phyloP scores from a whole-genome alignment of 129 eudicot genomes.

The Escallonia herrerae region DNA sequence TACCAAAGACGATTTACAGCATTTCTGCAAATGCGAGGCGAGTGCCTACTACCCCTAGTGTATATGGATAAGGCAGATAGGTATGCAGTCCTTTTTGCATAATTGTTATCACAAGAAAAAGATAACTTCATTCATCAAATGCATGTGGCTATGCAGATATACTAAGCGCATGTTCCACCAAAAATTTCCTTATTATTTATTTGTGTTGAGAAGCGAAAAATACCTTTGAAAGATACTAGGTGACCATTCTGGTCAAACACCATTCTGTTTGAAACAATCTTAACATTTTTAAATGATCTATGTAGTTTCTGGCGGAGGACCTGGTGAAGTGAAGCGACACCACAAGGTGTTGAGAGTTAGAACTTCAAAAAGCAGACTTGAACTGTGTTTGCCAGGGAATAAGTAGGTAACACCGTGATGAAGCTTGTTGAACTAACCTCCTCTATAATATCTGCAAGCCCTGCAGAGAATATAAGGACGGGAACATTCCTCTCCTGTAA shows the following conservation, averaged over 20 bases:
- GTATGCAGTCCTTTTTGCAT: too few species aligned
- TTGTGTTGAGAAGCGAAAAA: constrained; percentile 1
- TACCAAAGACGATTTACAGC: too few species aligned
- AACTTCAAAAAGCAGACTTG: constrained; percentile 7
- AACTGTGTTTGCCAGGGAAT: constrained; percentile 7
- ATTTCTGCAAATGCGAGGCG: too few species aligned
- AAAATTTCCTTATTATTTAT: neutral
- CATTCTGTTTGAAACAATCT: constrained; percentile 84
- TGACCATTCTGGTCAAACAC: constrained; percentile 68
- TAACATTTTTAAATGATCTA: constrained; percentile 67
- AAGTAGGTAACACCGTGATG: neutral
- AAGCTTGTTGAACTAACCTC: constrained; percentile 42
- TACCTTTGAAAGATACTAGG: constrained; percentile 74
- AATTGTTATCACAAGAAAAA: neutral
- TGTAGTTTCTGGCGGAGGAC: constrained; percentile 79
- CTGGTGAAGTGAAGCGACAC: constrained; percentile 27
- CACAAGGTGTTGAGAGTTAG: constrained; percentile 3
- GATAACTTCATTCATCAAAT: neutral
- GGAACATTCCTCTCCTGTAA: constrained; percentile 74
- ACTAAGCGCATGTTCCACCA: too few species aligned
- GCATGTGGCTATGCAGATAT: neutral
- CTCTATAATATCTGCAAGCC: constrained; percentile 90
- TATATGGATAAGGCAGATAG: too few species aligned
- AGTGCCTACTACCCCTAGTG: too few species aligned
- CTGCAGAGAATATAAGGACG: constrained; percentile 89